Evolutionary conservation across 2,329 filamentous ascomycete species (phyloP).

Genomic region (Lasiodiplodia hormozganensis): DNA sequence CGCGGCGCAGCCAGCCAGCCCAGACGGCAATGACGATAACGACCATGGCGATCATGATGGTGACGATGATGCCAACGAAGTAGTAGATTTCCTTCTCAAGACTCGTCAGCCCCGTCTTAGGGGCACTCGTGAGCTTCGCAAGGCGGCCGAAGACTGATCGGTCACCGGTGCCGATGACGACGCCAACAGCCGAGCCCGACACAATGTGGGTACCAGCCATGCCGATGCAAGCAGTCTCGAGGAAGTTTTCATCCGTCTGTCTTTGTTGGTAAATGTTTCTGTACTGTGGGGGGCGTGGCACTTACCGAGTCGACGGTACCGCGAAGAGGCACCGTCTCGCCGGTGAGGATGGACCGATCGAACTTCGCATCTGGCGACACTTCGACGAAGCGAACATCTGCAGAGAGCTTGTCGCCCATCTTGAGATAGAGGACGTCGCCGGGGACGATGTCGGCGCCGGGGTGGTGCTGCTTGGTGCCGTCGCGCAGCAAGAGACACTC

Average conservation of each 20-base stretch:
- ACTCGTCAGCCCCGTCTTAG: constrained; percentile 71
- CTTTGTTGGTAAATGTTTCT: neutral
- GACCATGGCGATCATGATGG: constrained; percentile 71
- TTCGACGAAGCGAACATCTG: constrained; percentile 74
- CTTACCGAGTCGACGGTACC: constrained; percentile 64
- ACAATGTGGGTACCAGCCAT: constrained; percentile 82
- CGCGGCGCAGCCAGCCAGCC: constrained; percentile 72
- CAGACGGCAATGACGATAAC: constrained; percentile 70
- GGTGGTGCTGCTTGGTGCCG: constrained; percentile 57
- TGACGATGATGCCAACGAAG: constrained; percentile 74
- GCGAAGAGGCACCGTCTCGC: constrained; percentile 70
- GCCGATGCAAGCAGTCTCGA: constrained; percentile 78
- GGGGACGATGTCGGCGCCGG: constrained; percentile 70
- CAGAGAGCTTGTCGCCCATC: constrained; percentile 75
- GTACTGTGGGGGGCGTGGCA: too few species aligned
- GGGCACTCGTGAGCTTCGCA: constrained; percentile 73
- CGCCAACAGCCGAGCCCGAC: constrained; percentile 68
- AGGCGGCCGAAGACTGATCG: constrained; percentile 76
- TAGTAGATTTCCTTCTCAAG: constrained; percentile 75
- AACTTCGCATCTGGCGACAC: constrained; percentile 74
- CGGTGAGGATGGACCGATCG: constrained; percentile 75
- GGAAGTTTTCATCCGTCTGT: constrained; percentile 69
- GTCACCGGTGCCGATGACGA: constrained; percentile 76
- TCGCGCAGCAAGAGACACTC: constrained; percentile 71
- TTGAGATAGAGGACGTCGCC: constrained; percentile 74